Percentiles rank a stretch among this genome's conserved stretches.
phyloP scores from a whole-genome alignment of 2,329 filamentous ascomycete genomes.

The Scedosporium aurantiacum region DNA sequence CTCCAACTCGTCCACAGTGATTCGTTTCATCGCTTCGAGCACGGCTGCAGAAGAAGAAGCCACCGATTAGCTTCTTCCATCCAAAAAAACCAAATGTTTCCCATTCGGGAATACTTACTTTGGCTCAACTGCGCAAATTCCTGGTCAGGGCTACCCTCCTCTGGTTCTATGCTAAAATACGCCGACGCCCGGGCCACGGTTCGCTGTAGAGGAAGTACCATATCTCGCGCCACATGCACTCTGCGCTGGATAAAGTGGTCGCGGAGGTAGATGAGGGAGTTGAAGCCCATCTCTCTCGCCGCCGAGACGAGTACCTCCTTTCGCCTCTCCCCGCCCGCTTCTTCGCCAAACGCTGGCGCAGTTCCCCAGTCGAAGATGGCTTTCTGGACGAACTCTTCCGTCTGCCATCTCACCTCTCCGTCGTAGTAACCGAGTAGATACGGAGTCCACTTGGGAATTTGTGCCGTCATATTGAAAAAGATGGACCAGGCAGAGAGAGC shows the following conservation, averaged over 20 bases:
- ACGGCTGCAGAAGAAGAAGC: constrained; percentile 20
- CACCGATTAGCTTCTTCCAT: background rate
- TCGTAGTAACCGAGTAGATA: constrained; percentile 37
- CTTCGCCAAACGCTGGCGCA: constrained; percentile 17
- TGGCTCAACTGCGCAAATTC: constrained; percentile 23
- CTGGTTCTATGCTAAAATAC: constrained; percentile 26
- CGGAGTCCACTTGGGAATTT: constrained; percentile 37
- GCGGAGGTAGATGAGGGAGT: constrained; percentile 34
- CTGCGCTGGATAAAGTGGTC: constrained; percentile 33
- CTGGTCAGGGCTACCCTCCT: constrained; percentile 14
- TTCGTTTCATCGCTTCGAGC: constrained; percentile 35
- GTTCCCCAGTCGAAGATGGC: constrained; percentile 29
- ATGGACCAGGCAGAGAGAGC: constrained; percentile 14
- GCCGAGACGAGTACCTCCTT: constrained; percentile 22
- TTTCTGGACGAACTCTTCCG: constrained; percentile 32
- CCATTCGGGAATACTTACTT: constrained; percentile 21
- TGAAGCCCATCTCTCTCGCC: constrained; percentile 29
- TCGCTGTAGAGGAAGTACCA: constrained; percentile 29
- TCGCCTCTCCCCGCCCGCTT: constrained; percentile 19
- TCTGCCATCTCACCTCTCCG: constrained; percentile 25
- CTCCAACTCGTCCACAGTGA: constrained; percentile 47
- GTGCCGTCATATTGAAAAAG: constrained; percentile 13
- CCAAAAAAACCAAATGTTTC: background rate
- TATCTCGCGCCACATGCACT: constrained; percentile 29
- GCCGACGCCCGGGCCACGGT: constrained; percentile 29